Evolutionary conservation across 352 stramenopile genomes (phyloP).

Genomic region (Halophytophthora batemanensis): DNA sequence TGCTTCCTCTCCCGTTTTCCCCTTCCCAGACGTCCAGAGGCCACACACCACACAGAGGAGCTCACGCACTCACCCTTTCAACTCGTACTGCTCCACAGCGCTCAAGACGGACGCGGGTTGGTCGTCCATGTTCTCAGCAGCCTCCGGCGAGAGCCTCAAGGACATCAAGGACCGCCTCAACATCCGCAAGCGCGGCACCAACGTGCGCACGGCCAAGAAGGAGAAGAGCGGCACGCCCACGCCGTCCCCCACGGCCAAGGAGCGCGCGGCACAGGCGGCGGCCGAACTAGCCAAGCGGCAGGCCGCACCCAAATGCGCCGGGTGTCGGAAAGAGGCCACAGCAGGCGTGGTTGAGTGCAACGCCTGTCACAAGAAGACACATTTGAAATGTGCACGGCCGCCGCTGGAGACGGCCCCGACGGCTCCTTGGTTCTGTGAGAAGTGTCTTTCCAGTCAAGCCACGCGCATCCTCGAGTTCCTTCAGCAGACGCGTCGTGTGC

Average conservation of each 20-base stretch:
- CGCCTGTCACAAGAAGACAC: conserved; percentile 55
- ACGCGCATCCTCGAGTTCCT: conserved; percentile 64
- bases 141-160: conserved; percentile 67
- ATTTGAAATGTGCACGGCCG: conserved; percentile 48
- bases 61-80: background rate
- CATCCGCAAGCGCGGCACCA: conserved; percentile 65
- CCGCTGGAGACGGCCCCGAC: conserved; percentile 23
- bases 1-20: background rate
- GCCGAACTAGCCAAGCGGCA: conserved; percentile 19
- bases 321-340: conserved; percentile 45
- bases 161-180: conserved; percentile 77
- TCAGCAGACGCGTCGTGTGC: conserved; percentile 55
- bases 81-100: conserved; percentile 20
- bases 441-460: conserved; percentile 48
- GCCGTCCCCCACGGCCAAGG: conserved; percentile 25
- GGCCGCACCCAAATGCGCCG: conserved; percentile 29
- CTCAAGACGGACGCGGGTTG: conserved; percentile 79
- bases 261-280: conserved; percentile 5
- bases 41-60: background rate
- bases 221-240: conserved; percentile 39
- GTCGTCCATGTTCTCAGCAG: conserved; percentile 73
- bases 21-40: background rate
- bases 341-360: conserved; percentile 46
- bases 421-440: conserved; percentile 52
- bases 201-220: conserved; percentile 51